These are phyloP conservation scores for Aspergillus floridensis DNA, from an alignment of 2,329 filamentous ascomycete genomes.

Conservation along the genomic window DNA sequence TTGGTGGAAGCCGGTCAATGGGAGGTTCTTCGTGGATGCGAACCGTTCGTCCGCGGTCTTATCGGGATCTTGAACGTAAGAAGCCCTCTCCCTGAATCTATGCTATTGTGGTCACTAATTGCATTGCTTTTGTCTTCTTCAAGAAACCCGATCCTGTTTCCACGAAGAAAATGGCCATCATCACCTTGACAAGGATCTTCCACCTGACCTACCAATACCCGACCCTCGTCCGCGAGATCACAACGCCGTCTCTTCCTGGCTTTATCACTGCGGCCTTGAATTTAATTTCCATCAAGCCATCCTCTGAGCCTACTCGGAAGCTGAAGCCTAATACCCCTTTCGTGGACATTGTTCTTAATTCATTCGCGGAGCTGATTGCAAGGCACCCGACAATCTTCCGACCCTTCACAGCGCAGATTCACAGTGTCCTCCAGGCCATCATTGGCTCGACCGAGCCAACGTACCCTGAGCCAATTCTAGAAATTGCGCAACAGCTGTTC, in stretches of 20 bases:
- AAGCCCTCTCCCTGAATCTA: background rate
- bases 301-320: conserved; percentile 35
- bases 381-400: conserved; percentile 81
- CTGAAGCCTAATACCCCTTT: conserved; percentile 48
- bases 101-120: conserved; percentile 2
- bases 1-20: conserved; percentile 79
- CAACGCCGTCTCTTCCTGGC: conserved; percentile 72
- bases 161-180: conserved; percentile 72
- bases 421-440: conserved; percentile 57
- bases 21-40: conserved; percentile 71
- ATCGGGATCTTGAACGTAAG: conserved; percentile 69
- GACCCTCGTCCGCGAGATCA: conserved; percentile 81
- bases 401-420: conserved; percentile 68
- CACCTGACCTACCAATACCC: conserved; percentile 76
- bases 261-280: conserved; percentile 73
- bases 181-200: conserved; percentile 80
- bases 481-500: conserved; percentile 62
- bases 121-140: conserved; percentile 13
- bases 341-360: conserved; percentile 67
- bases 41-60: conserved; percentile 74
- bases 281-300: conserved; percentile 53
- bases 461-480: conserved; percentile 54
- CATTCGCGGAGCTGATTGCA: conserved; percentile 70
- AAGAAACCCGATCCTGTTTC: conserved; percentile 78
- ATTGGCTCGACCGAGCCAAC: conserved; percentile 60